Percentiles rank a stretch among this genome's conserved stretches.
Conservation (phyloP, 208 protist genomes). For the Leishmania turanica region DNA sequence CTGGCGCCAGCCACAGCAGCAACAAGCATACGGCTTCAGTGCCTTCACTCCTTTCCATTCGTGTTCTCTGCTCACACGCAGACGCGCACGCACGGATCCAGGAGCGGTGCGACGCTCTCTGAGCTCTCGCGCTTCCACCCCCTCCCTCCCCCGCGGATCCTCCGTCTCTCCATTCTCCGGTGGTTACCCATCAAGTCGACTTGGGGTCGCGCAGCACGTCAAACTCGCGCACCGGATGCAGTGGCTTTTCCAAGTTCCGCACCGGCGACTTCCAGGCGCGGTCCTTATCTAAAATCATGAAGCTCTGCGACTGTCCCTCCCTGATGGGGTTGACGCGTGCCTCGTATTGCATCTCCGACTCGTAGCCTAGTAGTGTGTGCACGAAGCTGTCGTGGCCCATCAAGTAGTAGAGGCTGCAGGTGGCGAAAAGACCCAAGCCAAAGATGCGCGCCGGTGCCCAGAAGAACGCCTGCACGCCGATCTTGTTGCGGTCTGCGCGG, state of each 20-base stretch:
- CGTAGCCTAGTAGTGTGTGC: slow-evolving; percentile 84
- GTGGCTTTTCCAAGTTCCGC: slow-evolving; percentile 70
- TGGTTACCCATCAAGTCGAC: slow-evolving; percentile 35
- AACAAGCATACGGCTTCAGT: neutral
- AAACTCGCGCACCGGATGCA: slow-evolving; percentile 75
- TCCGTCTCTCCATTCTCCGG: neutral
- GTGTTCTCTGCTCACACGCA: neutral
- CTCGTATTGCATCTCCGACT: slow-evolving; percentile 93
- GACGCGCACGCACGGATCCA: neutral
- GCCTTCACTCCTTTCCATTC: neutral
- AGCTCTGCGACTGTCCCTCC: slow-evolving; percentile 24
- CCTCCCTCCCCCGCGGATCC: neutral
- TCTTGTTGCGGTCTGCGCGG: slow-evolving; percentile 61
- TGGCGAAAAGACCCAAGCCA: slow-evolving; percentile 53
- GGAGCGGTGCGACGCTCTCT: neutral
- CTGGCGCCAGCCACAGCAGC: neutral
- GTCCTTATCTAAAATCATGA: slow-evolving; percentile 59
- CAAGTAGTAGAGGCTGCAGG: slow-evolving; percentile 58
- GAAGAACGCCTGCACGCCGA: slow-evolving; percentile 64
- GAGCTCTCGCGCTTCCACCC: neutral
- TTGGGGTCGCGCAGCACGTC: slow-evolving; percentile 80
- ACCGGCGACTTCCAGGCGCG: slow-evolving; percentile 77
- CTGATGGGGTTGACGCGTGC: slow-evolving; percentile 71
- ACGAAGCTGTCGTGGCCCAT: slow-evolving; percentile 87
- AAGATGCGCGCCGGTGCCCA: slow-evolving; percentile 82